Conservation (phyloP, 148 eudicot genomes). For the Rhododendron henanense region DNA sequence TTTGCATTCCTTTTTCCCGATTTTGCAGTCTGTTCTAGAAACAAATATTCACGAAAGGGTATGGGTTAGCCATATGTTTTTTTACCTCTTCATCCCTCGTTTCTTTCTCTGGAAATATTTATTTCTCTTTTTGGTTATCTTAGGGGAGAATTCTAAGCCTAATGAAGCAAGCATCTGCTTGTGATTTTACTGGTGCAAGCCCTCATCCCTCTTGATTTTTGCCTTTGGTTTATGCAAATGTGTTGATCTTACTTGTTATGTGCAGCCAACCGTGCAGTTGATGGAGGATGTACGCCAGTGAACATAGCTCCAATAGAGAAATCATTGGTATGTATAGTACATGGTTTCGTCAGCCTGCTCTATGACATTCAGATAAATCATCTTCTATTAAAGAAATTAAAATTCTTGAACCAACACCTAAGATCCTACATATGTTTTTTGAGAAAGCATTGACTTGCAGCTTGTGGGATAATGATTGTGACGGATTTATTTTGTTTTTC, state of each 20-base stretch:
- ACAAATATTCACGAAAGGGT: slow-evolving; percentile 72
- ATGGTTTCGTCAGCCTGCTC: neutral
- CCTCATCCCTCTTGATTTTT: neutral
- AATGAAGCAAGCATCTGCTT: slow-evolving; percentile 52
- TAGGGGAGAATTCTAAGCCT: slow-evolving; percentile 22
- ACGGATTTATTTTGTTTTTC: too few relatives aligned
- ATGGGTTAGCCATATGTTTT: slow-evolving; percentile 2
- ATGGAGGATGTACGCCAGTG: slow-evolving; percentile 19
- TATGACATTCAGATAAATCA: too few relatives aligned
- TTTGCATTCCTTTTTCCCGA: slow-evolving; percentile 28
- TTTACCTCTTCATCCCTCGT: neutral
- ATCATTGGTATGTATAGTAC: slow-evolving; percentile 41
- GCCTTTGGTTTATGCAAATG: too few relatives aligned
- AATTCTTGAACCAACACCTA: too few relatives aligned
- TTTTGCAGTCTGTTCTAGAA: slow-evolving; percentile 46
- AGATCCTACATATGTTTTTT: too few relatives aligned
- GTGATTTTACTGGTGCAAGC: slow-evolving; percentile 34
- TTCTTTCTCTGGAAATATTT: slow-evolving; percentile 18
- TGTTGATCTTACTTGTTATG: neutral
- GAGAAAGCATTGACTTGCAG: too few relatives aligned
- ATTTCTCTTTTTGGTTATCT: too few relatives aligned
- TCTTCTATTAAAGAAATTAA: neutral
- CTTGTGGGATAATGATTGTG: too few relatives aligned
- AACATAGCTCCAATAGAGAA: slow-evolving; percentile 32
- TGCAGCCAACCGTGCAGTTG: slow-evolving; percentile 22